Base-by-base conservation (phyloP, 2,329 filamentous ascomycete genomes). In the Onygenales sp. region DNA sequence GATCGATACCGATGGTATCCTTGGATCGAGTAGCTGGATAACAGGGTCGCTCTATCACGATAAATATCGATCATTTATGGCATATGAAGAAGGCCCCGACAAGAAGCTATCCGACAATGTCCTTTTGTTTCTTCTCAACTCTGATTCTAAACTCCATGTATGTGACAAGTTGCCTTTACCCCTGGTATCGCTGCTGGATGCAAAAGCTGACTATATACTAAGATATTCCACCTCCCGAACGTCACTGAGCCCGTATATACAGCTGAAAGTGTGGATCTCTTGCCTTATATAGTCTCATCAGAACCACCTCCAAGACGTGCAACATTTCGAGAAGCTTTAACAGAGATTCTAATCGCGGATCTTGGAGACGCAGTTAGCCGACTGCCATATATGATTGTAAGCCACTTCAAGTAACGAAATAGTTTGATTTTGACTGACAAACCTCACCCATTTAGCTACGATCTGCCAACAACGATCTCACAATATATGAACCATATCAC, bases 21-120 rank as follows among this genome's bases (percentile, higher is more conserved):
- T 78, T 0, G 72, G 85, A 2, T 70, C 78, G 1, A 84, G 79
- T 2, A 88, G 86, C 64, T 96, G 93, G 88, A 73, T 85, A 6
- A 87, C 88, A 2, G 91, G 88, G 8, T 94, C 87, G 61, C 70
- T 97, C 0, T 97, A 95, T 66, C 76, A 78, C n/a, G 87, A 91
- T 60, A 75, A 70, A 2, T 70, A 71, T 13, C 78, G 81, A 5
- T 63, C 81, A 56, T 83, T 88, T 67, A 65, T 76, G 51, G 62
- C 56, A 59, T 4, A 61, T 65, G 53, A 53, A 37, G 53, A 59
- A 51, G 52, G 37, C 17, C 61, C 49, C 40, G 61, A 37, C 44
- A 58, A 50, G 51, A 58, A 53, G 31, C 47, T 57, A 44, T 60
- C 67, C 21, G 74, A 78, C 8, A 81, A 79, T 56, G 77, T 86